phyloP scores from a whole-genome alignment of 371 early-diverging fungal genomes.

The Apophysomyces sp. region DNA sequence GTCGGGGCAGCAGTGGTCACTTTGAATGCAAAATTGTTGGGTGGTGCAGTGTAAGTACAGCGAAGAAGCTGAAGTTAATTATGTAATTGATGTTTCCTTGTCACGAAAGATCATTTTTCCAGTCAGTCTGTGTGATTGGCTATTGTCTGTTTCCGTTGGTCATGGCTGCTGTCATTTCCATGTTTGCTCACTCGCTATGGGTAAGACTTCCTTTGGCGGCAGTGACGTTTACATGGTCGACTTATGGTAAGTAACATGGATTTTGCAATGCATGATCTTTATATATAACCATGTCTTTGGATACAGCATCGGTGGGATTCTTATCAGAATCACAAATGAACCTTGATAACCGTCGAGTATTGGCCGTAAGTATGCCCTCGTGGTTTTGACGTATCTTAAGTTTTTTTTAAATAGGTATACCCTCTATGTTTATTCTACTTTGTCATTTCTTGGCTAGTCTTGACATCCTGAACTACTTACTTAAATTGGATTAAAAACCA shows the following conservation, averaged over 20 bases:
- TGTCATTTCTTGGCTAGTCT: conserved; percentile 87
- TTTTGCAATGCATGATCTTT: not conserved
- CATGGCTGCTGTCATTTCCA: conserved; percentile 67
- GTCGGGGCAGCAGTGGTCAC: conserved; percentile 91
- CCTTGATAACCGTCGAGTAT: conserved; percentile 73
- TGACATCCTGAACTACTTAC: conserved; percentile 51
- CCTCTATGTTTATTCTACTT: conserved; percentile 94
- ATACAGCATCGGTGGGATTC: conserved; percentile 85
- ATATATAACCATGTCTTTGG: not conserved
- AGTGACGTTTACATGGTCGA: conserved; percentile 80
- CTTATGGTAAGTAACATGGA: conserved; percentile 55
- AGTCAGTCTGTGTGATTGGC: conserved; percentile 91
- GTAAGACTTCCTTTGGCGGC: conserved; percentile 69
- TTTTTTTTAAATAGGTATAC: conserved; percentile 44
- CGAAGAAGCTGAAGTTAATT: not conserved
- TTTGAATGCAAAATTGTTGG: conserved; percentile 88
- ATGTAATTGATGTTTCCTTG: not conserved
- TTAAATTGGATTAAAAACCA: not conserved
- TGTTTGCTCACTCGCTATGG: conserved; percentile 62
- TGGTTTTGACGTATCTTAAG: not conserved
- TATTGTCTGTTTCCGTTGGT: conserved; percentile 94
- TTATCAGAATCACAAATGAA: conserved; percentile 69
- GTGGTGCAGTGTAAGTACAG: conserved; percentile 77
- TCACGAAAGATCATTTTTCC: conserved; percentile 84
- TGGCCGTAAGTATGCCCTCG: conserved; percentile 61